Evolutionary conservation across 1,284 basidiomycete genomes (phyloP), one percentile per base, ranked within the genome.

Genomic region (Schizophyllum commune): DNA sequence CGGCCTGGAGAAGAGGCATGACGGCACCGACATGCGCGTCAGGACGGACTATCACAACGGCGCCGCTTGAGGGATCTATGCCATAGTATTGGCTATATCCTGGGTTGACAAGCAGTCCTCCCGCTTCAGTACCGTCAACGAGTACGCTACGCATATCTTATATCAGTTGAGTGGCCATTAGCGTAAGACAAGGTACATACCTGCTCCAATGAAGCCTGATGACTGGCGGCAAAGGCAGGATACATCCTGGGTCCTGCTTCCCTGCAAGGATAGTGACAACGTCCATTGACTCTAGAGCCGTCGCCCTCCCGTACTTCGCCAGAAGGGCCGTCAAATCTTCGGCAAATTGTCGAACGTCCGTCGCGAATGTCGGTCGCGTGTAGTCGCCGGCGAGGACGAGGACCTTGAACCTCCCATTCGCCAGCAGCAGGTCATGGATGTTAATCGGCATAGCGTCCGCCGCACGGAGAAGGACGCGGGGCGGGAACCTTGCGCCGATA

Each of bases 351-450:
- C 17, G 39, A 3, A 47, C 17, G 9, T 47, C 39, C 13, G 9
- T 17, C 39, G 8, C 17, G 39, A 4, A 47, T 11, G 9, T 9
- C 13, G 9, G 13, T 3, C 39, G 39, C 4, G 39, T 47, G 17
- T 47, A 17, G 39, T 71, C 65, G 0, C 69, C 67, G 8, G 68
- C 62, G 34, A 72, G 68, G 9, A 71, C 32, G 17, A 70, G 57
- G 11, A 71, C 33, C 59, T 69, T 71, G 63, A 69, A 71, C 22
- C 63, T 56, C 8, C 69, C 69, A 57, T 71, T 64, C 2, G 68
- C 69, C 3, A 62, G 61, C 4, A 66, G 59, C 8, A 72, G 51
- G 54, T 71, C 68, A 51, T 71, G 71, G 1, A 69, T 60, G 33
- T 72, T 68, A 7, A 62, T 55, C 13, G 64, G 64, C 6, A 63